Base-by-base conservation (phyloP, 345 rosid genomes). In the Pistacia vera region DNA sequence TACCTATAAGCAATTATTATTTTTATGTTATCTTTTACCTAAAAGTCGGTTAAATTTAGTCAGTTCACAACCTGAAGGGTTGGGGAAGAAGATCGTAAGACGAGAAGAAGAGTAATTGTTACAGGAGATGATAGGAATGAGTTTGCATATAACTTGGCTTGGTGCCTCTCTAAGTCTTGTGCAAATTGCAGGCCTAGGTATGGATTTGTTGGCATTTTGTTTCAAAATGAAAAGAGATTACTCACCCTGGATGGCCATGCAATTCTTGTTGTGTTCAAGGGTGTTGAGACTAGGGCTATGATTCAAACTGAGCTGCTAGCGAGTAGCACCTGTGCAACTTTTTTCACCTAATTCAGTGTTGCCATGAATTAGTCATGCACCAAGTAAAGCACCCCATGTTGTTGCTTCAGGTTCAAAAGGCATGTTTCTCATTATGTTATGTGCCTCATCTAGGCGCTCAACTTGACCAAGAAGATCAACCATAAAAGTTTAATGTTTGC, bases 361-460 rank as follows among this genome's bases (percentile, higher is more conserved):
- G 71, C 90, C 88, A 74, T 91, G 90, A 48, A 87, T 84, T 82
- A 88, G 81, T 87, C 95, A 86, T 77, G 95, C 95, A 70, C 90
- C 95, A 4, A 91, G 93, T 77, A 91, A 85, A 75, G 95, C 90
- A 71, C 95, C 95, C 95, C 93, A 91, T 38, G 90, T 86, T 72
- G 93, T 86, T 54, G 88, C 95, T 65, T 89, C 93, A 80, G 95
- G 89, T 75, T 85, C 78, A 70, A 86, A 87, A 57, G 93, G 91
- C 91, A 91, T 91, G 67, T 56, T 75, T 62, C 77, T 85, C 78
- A 91, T 85, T 41, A 91, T 73, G 78, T 67, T 83, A 63, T 82
- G 86, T 58, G 93, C 93, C 78, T 91, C 95, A 33, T 86, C 85
- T 71, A 91, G 83, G 56, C 76, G 74, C 16, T 91, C 95, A 7